Conservation (phyloP, 2,329 filamentous ascomycete species). For the Microsporum audouinii region DNA sequence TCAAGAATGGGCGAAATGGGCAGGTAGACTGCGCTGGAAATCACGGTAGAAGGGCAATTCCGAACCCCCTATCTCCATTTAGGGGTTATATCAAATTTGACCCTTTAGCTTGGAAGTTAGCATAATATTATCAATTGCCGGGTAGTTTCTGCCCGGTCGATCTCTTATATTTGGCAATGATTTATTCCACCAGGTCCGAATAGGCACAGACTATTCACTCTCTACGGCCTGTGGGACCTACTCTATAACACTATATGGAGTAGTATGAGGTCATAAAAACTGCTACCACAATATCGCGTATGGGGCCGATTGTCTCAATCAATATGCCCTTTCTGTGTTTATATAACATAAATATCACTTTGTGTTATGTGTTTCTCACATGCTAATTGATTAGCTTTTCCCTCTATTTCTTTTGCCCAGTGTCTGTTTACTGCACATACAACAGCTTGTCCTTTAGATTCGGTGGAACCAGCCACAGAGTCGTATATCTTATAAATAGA, state of each 20-base stretch:
- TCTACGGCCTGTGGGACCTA: background rate
- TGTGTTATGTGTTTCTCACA: background rate
- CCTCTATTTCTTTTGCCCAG: background rate
- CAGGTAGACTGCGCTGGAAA: constrained; percentile 64
- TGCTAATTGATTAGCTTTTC: background rate
- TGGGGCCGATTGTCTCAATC: background rate
- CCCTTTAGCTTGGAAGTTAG: background rate
- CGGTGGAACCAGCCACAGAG: background rate
- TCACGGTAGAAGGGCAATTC: constrained; percentile 27
- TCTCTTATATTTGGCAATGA: background rate
- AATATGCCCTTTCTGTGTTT: background rate
- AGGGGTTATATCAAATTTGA: background rate
- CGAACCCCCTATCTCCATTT: background rate
- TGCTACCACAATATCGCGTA: background rate
- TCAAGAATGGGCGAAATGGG: constrained; percentile 59
- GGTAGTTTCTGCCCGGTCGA: background rate
- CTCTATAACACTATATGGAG: background rate
- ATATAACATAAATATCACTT: background rate
- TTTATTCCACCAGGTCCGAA: background rate
- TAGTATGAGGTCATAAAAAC: background rate
- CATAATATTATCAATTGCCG: background rate
- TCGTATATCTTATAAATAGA: background rate
- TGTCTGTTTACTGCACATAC: background rate
- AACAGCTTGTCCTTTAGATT: background rate
- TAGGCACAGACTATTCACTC: background rate